Percentiles rank a stretch among this genome's conserved stretches.
Conservation (phyloP, 2,329 filamentous ascomycete species). For the Tolypocladium amazonense region DNA sequence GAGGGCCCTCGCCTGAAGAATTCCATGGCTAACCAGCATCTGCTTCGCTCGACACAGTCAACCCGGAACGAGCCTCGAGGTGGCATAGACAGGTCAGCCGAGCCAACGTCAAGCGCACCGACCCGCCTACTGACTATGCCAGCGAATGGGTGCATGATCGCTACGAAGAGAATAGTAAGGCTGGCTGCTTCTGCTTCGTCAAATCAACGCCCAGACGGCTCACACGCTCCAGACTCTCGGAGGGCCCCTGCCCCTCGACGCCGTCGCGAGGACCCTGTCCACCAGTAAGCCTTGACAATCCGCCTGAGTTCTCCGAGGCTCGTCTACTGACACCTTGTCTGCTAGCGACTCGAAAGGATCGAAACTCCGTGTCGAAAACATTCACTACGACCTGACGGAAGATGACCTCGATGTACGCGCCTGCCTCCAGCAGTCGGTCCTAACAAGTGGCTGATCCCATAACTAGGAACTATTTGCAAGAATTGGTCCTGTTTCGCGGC, state of each 20-base stretch:
- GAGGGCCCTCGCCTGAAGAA: constrained; percentile 23
- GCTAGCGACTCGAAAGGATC: constrained; percentile 44
- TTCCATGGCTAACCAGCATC: constrained; percentile 14
- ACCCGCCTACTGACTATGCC: constrained; percentile 10
- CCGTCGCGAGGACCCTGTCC: constrained; percentile 32
- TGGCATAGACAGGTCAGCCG: constrained; percentile 57
- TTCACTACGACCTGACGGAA: constrained; percentile 86
- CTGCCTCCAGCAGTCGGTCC: not conserved
- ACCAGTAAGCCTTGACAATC: constrained; percentile 14
- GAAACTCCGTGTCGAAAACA: constrained; percentile 76
- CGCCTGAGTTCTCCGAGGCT: too few species aligned
- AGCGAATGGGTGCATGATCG: constrained; percentile 94
- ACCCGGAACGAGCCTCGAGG: constrained; percentile 48
- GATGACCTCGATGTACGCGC: constrained; percentile 63
- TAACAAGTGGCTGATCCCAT: constrained; percentile 12
- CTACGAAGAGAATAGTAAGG: constrained; percentile 62
- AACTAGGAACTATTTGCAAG: constrained; percentile 65
- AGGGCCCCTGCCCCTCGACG: constrained; percentile 29
- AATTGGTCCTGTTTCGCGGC: constrained; percentile 60
- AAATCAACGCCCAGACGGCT: constrained; percentile 5
- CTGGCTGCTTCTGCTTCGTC: not conserved
- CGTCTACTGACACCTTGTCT: constrained; percentile 3
- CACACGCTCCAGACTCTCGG: constrained; percentile 24
- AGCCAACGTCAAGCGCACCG: not conserved
- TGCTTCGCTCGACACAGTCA: constrained; percentile 39